Conservation (phyloP, 495 filamentous ascomycete species). For the Daldinia vernicosa region DNA sequence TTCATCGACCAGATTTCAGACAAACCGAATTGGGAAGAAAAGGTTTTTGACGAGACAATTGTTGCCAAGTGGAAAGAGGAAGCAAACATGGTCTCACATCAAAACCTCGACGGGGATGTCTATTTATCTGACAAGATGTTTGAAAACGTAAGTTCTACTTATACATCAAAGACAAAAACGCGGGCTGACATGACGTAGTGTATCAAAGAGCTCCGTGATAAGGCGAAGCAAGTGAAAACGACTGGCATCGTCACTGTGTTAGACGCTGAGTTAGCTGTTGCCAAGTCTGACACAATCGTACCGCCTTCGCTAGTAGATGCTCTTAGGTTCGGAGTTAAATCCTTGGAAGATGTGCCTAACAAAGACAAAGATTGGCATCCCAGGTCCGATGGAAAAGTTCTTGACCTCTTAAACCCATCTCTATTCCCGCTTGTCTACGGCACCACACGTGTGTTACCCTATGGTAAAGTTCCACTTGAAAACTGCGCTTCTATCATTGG, state of each 20-base stretch:
- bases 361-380: conserved; percentile 67
- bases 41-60: conserved; percentile 62
- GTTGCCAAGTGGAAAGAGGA: conserved; percentile 48
- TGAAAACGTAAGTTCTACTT: conserved; percentile 51
- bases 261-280: conserved; percentile 42
- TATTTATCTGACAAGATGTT: conserved; percentile 60
- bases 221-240: conserved; percentile 45
- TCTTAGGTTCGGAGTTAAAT: conserved; percentile 29
- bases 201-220: conserved; percentile 61
- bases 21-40: conserved; percentile 61
- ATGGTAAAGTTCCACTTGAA: conserved; percentile 50
- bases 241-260: conserved; percentile 46
- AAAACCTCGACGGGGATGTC: conserved; percentile 34
- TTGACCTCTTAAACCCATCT: conserved; percentile 70
- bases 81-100: conserved; percentile 25
- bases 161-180: neutral
- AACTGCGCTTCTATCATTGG: conserved; percentile 54
- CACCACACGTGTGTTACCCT: conserved; percentile 55
- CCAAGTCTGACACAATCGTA: conserved; percentile 46
- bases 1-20: conserved; percentile 50
- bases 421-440: conserved; percentile 68
- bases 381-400: conserved; percentile 60
- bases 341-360: conserved; percentile 57
- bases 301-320: conserved; percentile 23
- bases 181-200: conserved; percentile 38